Evolutionary conservation across 108 stramenopile genomes (phyloP).

Genomic region (Ochromonas danica): DNA sequence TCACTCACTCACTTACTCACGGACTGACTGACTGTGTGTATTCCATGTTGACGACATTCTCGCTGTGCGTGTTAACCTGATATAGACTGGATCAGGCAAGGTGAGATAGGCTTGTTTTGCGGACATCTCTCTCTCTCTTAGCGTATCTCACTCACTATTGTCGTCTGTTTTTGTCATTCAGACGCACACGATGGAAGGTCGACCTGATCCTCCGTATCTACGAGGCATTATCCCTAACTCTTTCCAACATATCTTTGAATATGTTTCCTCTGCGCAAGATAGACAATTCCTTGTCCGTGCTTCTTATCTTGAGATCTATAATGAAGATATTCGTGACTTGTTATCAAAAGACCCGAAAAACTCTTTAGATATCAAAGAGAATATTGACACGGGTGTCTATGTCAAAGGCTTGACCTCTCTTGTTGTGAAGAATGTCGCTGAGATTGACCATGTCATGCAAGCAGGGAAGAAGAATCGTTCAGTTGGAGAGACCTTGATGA

Average conservation of each 20-base stretch:
- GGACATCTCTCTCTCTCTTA: not conserved
- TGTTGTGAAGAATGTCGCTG: constrained; percentile 42
- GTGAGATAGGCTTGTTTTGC: too few relatives aligned
- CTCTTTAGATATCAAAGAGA: constrained; percentile 68
- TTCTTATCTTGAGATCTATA: constrained; percentile 96
- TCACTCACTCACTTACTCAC: not conserved
- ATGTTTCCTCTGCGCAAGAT: constrained; percentile 57
- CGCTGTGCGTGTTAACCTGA: too few relatives aligned
- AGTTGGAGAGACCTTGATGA: constrained; percentile 85
- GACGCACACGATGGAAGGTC: constrained; percentile 92
- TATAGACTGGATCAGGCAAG: not conserved
- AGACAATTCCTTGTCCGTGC: constrained; percentile 85
- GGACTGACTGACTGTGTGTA: too few relatives aligned
- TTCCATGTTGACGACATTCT: constrained; percentile 48
- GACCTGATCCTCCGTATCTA: constrained; percentile 63
- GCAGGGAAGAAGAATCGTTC: constrained; percentile 76
- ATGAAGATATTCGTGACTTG: constrained; percentile 95
- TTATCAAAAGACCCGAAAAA: constrained; percentile 66
- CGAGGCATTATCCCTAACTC: constrained; percentile 92
- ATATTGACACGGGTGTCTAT: constrained; percentile 75
- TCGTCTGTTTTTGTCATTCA: too few relatives aligned
- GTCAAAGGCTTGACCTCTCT: constrained; percentile 72
- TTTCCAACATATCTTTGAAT: constrained; percentile 75
- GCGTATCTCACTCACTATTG: too few relatives aligned
- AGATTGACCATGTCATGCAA: constrained; percentile 77